Base-by-base conservation (phyloP, 345 rosid species). In the Arabis alpina region DNA sequence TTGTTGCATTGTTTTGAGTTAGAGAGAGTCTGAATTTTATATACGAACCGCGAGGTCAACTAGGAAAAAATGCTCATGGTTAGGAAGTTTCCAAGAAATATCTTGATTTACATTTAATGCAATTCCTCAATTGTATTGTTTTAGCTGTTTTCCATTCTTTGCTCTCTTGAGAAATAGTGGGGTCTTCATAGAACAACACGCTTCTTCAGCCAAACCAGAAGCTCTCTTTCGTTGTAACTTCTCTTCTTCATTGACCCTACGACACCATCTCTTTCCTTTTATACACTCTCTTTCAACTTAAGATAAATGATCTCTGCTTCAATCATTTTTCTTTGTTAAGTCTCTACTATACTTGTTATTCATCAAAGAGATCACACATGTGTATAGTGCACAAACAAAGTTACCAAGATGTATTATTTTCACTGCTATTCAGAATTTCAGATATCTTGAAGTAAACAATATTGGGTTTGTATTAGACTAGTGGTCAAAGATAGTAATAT, bases 71-170 rank as follows among this genome's bases (percentile, higher is more conserved):
- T 10, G 10, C 8, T 37, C 43, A 73, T 49, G 72, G 53, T 59
- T 53, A 37, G 64, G 78, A 61, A 48, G 23, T 47, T 67, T 15
- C 73, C 16, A 3, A 27, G 78, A 60, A 44, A 54, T 49, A 36
- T 15, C 61, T 36, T 65, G 60, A 65, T 49, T 19, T n/a, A 57
- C 78, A 74, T 52, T 67, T 10, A 74, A 67, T 67, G 73, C 52
- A 54, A 4, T 44, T 60, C 57, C 8, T 4, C 37, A 50, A 19
- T 10, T 50, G 61, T 66, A 66, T 50, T 36, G 10, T 2, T 12
- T 36, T n/a, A 2, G 54, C 52, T 54, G 53, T 8, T 54, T 42
- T 12, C 50, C 16, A 57, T 14, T 19, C 24, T 56, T 55, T 56
- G 77, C 48, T 27, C 58, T 55, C 51, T 24, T 64, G 14, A 40